Conservation (phyloP, 176 grass and related monocot species). For the Avena atlantica region DNA sequence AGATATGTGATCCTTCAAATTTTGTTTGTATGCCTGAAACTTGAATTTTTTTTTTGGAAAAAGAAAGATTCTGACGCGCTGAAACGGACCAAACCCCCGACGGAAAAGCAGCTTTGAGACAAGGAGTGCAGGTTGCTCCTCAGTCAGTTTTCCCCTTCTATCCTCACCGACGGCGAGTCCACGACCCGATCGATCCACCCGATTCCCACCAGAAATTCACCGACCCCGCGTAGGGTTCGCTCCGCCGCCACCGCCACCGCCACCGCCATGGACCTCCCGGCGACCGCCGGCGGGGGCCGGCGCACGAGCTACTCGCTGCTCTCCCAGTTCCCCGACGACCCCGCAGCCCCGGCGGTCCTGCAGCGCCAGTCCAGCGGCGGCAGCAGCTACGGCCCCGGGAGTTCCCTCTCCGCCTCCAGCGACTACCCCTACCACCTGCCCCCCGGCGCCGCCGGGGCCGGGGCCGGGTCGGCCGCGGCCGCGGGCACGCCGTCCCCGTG, state of each 20-base stretch:
- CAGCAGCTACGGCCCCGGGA: slow-evolving; percentile 90
- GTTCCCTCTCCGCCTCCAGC: slow-evolving; percentile 78
- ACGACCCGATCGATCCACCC: background rate
- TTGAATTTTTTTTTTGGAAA: too few relatives aligned
- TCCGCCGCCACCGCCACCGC: background rate
- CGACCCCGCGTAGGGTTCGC: background rate
- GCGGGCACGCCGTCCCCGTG: slow-evolving; percentile 53
- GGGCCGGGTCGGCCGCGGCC: background rate
- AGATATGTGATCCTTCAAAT: too few relatives aligned
- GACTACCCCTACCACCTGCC: slow-evolving; percentile 58
- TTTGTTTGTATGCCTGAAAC: too few relatives aligned
- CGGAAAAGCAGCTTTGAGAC: too few relatives aligned
- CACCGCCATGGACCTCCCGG: slow-evolving; percentile 49
- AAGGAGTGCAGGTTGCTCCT: too few relatives aligned
- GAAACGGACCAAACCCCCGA: too few relatives aligned
- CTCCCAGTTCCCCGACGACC: slow-evolving; percentile 62
- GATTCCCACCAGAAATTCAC: slow-evolving; percentile 18
- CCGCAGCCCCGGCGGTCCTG: slow-evolving; percentile 21
- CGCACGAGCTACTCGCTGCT: slow-evolving; percentile 62
- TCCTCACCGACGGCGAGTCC: background rate
- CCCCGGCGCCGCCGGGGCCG: slow-evolving; percentile 22
- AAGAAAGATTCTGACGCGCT: too few relatives aligned
- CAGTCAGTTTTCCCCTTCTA: too few relatives aligned
- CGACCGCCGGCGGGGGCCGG: slow-evolving; percentile 32
- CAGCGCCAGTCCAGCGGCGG: slow-evolving; percentile 96